Percentiles rank a stretch among this genome's conserved stretches.
phyloP scores from a whole-genome alignment of 2,329 filamentous ascomycete species.

The Epichloe sp. region DNA sequence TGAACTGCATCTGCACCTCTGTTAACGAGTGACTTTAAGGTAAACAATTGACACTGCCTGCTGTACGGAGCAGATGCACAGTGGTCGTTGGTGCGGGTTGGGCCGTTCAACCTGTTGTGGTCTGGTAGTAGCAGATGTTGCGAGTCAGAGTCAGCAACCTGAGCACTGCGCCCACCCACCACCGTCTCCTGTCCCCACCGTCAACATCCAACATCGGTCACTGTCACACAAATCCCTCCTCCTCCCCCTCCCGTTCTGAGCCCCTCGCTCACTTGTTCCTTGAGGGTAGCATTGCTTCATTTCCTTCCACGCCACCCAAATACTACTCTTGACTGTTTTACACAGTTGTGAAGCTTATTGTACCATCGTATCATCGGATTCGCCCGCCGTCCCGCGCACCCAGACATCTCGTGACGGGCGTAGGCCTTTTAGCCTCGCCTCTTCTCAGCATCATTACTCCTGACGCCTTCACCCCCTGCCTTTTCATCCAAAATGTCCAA shows the following conservation, averaged over 20 bases:
- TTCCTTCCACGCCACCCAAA: background rate
- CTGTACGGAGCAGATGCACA: too few species aligned
- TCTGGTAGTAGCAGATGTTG: too few species aligned
- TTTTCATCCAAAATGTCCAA: conserved; percentile 36
- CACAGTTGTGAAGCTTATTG: background rate
- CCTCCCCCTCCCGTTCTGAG: background rate
- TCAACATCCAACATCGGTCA: background rate
- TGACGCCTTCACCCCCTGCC: conserved; percentile 5
- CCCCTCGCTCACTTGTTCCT: background rate
- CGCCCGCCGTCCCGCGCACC: conserved; percentile 2
- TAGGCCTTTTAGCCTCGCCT: background rate
- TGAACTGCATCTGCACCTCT: too few species aligned
- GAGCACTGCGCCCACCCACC: background rate
- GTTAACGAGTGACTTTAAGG: too few species aligned
- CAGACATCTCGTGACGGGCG: conserved; percentile 4
- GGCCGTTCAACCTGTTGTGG: too few species aligned
- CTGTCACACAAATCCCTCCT: background rate
- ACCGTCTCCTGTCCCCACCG: background rate
- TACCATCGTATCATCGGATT: background rate
- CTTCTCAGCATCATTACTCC: conserved; percentile 2
- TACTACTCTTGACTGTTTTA: background rate
- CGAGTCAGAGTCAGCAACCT: too few species aligned
- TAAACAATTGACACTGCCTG: too few species aligned
- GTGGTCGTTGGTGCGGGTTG: too few species aligned
- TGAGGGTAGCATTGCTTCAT: background rate